Conservation (phyloP, 2,329 filamentous ascomycete genomes). For the Aspergillus ruber region DNA sequence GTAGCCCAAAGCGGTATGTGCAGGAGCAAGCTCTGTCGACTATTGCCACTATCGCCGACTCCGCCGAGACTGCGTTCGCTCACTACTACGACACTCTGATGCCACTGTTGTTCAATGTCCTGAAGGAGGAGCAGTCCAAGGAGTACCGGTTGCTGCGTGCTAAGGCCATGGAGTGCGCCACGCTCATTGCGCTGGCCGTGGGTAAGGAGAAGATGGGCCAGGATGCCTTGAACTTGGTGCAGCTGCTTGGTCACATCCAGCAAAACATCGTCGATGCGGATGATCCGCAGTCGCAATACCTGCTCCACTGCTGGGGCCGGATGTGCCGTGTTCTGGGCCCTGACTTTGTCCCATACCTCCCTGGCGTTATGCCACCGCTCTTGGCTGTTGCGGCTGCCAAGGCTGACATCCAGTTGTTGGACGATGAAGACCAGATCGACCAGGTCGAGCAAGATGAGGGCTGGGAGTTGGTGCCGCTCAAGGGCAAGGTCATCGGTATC, state of each 20-base stretch:
- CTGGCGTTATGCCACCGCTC: slow-evolving; percentile 88
- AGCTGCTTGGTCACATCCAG: slow-evolving; percentile 82
- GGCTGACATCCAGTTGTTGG: slow-evolving; percentile 91
- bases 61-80: slow-evolving; percentile 86
- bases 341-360: slow-evolving; percentile 88
- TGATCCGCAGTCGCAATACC: slow-evolving; percentile 91
- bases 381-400: slow-evolving; percentile 88
- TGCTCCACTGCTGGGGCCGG: slow-evolving; percentile 97
- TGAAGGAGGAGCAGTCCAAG: slow-evolving; percentile 85
- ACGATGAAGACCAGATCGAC: slow-evolving; percentile 90
- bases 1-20: slow-evolving; percentile 89
- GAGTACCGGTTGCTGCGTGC: slow-evolving; percentile 85
- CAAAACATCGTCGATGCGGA: slow-evolving; percentile 80
- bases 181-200: slow-evolving; percentile 85
- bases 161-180: slow-evolving; percentile 99
- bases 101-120: slow-evolving; percentile 84
- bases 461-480: slow-evolving; percentile 94
- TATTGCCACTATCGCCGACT: slow-evolving; percentile 98
- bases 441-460: slow-evolving; percentile 90
- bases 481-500: slow-evolving; percentile 97
- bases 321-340: slow-evolving; percentile 92
- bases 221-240: slow-evolving; percentile 80
- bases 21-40: slow-evolving; percentile 97
- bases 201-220: slow-evolving; percentile 85
- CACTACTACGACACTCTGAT: slow-evolving; percentile 96